Evolutionary conservation across 495 filamentous ascomycete species (phyloP).

Genomic region (Penicillium odoratum): DNA sequence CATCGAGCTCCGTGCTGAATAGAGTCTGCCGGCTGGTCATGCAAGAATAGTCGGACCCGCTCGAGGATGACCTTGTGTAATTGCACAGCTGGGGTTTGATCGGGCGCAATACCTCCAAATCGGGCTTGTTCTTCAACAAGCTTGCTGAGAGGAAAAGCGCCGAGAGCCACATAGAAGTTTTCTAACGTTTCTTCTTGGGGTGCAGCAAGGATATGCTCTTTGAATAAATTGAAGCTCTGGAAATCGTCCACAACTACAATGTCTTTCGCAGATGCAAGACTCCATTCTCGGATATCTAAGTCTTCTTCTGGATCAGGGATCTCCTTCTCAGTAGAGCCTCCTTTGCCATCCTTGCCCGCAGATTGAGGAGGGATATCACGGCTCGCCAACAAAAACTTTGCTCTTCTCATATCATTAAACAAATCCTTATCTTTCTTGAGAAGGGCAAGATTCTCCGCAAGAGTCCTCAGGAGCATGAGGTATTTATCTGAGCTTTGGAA

Average conservation of each 20-base stretch:
- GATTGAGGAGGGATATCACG: constrained; percentile 60
- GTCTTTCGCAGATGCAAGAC: constrained; percentile 64
- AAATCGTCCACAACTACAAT: constrained; percentile 87
- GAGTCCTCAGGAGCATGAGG: constrained; percentile 70
- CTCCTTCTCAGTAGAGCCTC: constrained; percentile 29
- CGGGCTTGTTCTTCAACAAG: constrained; percentile 48
- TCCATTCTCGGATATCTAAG: constrained; percentile 71
- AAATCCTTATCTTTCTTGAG: constrained; percentile 79
- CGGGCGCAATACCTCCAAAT: constrained; percentile 48
- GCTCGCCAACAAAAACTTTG: constrained; percentile 76
- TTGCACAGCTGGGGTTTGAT: constrained; percentile 55
- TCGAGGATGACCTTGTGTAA: constrained; percentile 80
- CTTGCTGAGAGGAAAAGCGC: constrained; percentile 42
- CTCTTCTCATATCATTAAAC: constrained; percentile 69
- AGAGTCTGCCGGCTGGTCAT: constrained; percentile 65
- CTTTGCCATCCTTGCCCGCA: constrained; percentile 24
- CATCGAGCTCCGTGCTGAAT: constrained; percentile 83
- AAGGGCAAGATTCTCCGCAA: constrained; percentile 66
- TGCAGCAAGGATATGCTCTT: constrained; percentile 73
- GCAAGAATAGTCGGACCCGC: constrained; percentile 81
- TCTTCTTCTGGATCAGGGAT: constrained; percentile 66
- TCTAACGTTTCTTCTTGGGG: constrained; percentile 88
- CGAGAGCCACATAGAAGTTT: constrained; percentile 68
- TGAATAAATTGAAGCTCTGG: constrained; percentile 81
- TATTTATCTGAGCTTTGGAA: constrained; percentile 84